phyloP scores from a whole-genome alignment of 805 yeast genomes.

The Priceomyces carsonii region DNA sequence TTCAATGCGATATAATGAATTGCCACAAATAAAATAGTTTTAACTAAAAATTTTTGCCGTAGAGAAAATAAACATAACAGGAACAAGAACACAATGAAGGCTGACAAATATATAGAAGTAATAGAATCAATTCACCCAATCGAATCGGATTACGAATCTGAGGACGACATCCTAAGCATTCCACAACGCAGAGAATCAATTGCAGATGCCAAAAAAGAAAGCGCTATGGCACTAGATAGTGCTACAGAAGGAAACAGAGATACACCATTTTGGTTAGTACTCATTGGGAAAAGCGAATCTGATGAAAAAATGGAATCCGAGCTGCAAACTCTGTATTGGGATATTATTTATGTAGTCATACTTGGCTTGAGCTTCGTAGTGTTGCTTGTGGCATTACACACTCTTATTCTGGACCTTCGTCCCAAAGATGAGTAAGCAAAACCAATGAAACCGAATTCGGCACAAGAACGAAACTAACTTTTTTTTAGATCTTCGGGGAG shows the following conservation, averaged over 20 bases:
- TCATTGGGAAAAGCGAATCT: neutral
- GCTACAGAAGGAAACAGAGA: no score
- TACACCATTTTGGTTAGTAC: conserved; percentile 2
- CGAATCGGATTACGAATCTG: no score
- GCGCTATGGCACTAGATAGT: no score
- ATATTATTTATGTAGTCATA: conserved; percentile 6
- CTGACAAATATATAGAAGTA: neutral
- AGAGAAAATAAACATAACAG: neutral
- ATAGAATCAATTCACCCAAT: neutral
- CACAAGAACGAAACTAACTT: conserved; percentile 1
- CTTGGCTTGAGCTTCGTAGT: conserved; percentile 5
- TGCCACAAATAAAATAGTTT: no score
- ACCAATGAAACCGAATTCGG: no score
- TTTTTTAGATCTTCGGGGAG: conserved; percentile 1
- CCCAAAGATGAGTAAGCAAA: neutral
- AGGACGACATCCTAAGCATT: no score
- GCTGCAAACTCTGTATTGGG: neutral
- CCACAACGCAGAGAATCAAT: no score
- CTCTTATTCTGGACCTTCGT: neutral
- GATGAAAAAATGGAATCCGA: neutral
- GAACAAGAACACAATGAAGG: neutral
- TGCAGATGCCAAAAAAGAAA: no score
- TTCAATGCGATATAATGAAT: no score
- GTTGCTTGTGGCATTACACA: conserved; percentile 6
- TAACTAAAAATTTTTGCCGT: no score